A percentile compares a stretch with the other conserved stretches of the same genome.
These are phyloP conservation scores for Talaromyces atroroseus DNA, from an alignment of 2,329 filamentous ascomycete genomes.

Conservation along the genomic window DNA sequence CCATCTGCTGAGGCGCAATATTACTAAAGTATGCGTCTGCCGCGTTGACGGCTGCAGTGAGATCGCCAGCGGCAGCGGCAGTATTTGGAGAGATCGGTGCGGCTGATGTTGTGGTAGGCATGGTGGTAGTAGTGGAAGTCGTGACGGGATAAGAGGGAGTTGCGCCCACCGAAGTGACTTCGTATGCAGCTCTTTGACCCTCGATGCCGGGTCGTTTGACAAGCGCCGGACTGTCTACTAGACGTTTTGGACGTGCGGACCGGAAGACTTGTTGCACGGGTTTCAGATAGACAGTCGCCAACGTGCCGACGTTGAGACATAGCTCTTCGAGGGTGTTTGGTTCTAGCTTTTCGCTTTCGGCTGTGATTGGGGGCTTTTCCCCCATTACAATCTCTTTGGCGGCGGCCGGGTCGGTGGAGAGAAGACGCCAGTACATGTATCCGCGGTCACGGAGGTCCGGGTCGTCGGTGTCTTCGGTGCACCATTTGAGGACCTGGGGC, in stretches of 20 bases:
- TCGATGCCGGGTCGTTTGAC: constrained; percentile 56
- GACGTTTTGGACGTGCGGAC: constrained; percentile 70
- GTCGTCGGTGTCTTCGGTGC: constrained; percentile 98
- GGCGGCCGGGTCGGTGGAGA: constrained; percentile 83
- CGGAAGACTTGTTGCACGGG: constrained; percentile 97
- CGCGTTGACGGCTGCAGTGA: constrained; percentile 70
- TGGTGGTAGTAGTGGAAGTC: constrained; percentile 17
- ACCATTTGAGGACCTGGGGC: constrained; percentile 94
- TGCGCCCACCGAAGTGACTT: constrained; percentile 38
- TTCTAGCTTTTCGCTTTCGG: constrained; percentile 91
- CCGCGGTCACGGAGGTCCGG: constrained; percentile 91
- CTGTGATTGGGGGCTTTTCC: constrained; percentile 91
- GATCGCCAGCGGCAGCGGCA: constrained; percentile 36
- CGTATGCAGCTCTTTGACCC: constrained; percentile 24
- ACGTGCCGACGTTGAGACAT: constrained; percentile 90
- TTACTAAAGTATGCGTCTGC: constrained; percentile 87
- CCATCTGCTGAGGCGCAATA: constrained; percentile 68
- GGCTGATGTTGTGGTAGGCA: constrained; percentile 23
- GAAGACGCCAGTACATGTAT: constrained; percentile 98
- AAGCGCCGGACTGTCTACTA: constrained; percentile 78
- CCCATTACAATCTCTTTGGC: constrained; percentile 93
- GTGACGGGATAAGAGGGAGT: too few relatives aligned
- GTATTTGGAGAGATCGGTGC: background rate
- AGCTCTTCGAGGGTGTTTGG: constrained; percentile 89
- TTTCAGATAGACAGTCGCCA: constrained; percentile 96